Base-by-base conservation (phyloP, 163 green algal species). In the Scenedesmus sp. region DNA sequence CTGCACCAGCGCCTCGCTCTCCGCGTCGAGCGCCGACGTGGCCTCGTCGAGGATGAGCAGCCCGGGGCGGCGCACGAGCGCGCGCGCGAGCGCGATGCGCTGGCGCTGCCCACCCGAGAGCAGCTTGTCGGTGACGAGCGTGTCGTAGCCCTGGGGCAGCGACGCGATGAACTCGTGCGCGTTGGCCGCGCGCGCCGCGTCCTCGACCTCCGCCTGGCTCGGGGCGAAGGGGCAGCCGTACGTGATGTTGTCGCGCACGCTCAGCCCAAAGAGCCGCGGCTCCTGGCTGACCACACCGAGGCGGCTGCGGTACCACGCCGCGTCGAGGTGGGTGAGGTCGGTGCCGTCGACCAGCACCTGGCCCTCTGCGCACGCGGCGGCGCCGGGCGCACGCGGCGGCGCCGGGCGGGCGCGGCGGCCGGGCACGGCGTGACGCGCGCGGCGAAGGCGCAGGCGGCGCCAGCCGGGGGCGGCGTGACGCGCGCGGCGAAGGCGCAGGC, bases 61-160 rank as follows among this genome's bases (percentile, higher is more conserved):
- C 31, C 74, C 82, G 13, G 94, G 94, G 47, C 95, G 90, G 28
- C 92, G 87, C 15, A 98, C 81, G 5, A 98, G 80, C 1, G 95
- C 95, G 0, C 95, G 84, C 2, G 95, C 95, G 29, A 98, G 94
- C 1, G 94, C 92, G 69, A 98, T 93, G 57, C 95, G 89, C 89
- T 98, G 94, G 75, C 93, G 92, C 86, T 98, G 95, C 3, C 95
- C 95, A 3, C 95, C 95, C 1, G 83, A 93, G n/a, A 98, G 87
- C 72, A 97, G 87, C 75, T 69, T 76, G 74, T 87, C 85, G 33
- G 85, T 89, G 13, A 90, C 80, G 0, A 44, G 67, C 9, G 94
- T 97, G 53, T 92, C 77, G 82, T 96, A 98, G 29, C 93, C 93
- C 48, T 94, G 57, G 0, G 91, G 95, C 63, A 99, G 84, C 0